Base-by-base conservation (phyloP, 2,329 filamentous ascomycete species). In the Xylariaceae sp. region DNA sequence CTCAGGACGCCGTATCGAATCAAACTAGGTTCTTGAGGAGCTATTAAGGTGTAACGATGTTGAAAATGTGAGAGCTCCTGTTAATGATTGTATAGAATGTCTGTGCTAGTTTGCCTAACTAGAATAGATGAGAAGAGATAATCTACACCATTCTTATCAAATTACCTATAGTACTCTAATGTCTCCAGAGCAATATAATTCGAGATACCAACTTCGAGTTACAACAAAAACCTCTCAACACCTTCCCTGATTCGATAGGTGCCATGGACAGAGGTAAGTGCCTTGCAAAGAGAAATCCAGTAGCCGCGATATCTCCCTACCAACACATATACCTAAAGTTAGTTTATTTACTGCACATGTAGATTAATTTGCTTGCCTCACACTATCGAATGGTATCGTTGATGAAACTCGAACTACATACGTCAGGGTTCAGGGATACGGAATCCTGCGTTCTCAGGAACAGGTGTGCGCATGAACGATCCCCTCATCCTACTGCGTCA, bases 1-100 rank as follows among this genome's bases (percentile, higher is more conserved):
- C 42, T 2, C 21, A 43, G 32, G 33, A 43, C 8, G 46, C 52
- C 8, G 5, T 47, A 13, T 16, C 44, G 2, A 24, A 8, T 15
- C 49, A 50, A 13, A 36, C 23, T 6, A 57, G 30, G 20, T 60
- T 60, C 26, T 18, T 60, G 4, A 40, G 3, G 33, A 36, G 36
- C 10, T 58, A 58, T 40, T 60, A 39, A 51, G 13, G n/a, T 27
- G 9, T 9, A 11, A 13, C 27, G 11, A 2, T 5, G 11, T 20
- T 39, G 9, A 11, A 23, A 18, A 3, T 21, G 10, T 8, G 4
- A 27, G 23, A 5, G 8, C 23, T 15, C 15, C 7, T 8, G 11
- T 13, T 15, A 18, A 32, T 8, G 21, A 6, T 33, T 10, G 26
- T 18, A 20, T 20, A 11, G 11, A n/a, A 33, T 21, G 18, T 27